These are phyloP conservation scores for Trichoderma sp. DNA, from an alignment of 2,329 filamentous ascomycete species.

Conservation along the genomic window DNA sequence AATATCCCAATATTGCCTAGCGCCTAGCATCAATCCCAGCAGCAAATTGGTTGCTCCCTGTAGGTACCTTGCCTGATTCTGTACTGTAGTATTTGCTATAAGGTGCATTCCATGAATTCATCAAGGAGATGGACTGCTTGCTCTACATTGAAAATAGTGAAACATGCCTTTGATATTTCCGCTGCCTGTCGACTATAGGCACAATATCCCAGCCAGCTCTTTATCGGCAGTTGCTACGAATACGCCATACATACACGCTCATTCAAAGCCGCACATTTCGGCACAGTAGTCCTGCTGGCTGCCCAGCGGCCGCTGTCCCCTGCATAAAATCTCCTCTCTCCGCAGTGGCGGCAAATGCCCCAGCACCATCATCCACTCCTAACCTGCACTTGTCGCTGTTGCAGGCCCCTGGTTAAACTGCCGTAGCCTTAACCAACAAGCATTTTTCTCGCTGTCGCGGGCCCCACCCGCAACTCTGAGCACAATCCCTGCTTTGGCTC, in stretches of 20 bases:
- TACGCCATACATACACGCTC: background rate
- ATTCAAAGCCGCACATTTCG: background rate
- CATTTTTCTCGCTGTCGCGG: constrained; percentile 1
- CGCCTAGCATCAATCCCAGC: background rate
- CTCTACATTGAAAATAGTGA: background rate
- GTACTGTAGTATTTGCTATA: too few relatives aligned
- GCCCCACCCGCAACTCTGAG: constrained; percentile 5
- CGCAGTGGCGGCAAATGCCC: constrained; percentile 20
- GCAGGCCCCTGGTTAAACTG: constrained; percentile 27
- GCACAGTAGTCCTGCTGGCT: constrained; percentile 4
- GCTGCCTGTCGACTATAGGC: too few relatives aligned
- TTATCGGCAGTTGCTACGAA: background rate
- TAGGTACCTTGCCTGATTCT: background rate
- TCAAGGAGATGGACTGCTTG: background rate
- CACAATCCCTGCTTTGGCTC: constrained; percentile 9
- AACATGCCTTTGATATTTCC: background rate
- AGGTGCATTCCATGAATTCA: background rate
- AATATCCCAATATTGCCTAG: background rate
- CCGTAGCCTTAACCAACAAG: constrained; percentile 30
- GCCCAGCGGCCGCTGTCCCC: background rate
- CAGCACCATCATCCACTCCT: background rate
- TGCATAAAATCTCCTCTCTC: constrained; percentile 30
- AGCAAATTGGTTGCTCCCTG: background rate
- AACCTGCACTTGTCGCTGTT: background rate
- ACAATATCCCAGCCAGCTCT: background rate